These are phyloP conservation scores for Tuber magnatum DNA, from an alignment of 495 filamentous ascomycete genomes.

Conservation along the genomic window DNA sequence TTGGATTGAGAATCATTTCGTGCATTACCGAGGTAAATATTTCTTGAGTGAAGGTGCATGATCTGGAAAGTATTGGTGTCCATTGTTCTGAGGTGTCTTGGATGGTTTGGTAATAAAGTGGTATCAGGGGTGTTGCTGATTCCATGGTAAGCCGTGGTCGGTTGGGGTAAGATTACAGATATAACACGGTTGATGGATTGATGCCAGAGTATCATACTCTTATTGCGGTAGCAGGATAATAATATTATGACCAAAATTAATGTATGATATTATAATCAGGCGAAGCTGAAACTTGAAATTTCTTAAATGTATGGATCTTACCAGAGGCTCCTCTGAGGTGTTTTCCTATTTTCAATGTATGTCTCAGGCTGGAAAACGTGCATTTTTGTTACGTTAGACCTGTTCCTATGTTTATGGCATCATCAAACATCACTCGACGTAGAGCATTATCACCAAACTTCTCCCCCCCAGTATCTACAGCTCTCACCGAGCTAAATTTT, in stretches of 20 bases:
- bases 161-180: not conserved
- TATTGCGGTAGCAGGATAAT: no score
- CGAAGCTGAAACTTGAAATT: not conserved
- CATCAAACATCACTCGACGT: not conserved
- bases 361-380: not conserved
- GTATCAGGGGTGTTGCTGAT: not conserved
- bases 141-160: not conserved
- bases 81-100: conserved; percentile 39
- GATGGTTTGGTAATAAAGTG: not conserved
- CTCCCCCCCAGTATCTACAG: not conserved
- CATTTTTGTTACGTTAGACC: not conserved
- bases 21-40: conserved; percentile 59
- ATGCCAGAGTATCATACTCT: not conserved
- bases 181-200: not conserved
- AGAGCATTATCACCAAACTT: not conserved
- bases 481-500: not conserved
- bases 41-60: conserved; percentile 53
- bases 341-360: not conserved
- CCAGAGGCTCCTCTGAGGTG: not conserved
- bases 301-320: not conserved
- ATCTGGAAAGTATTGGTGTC: conserved; percentile 49
- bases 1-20: conserved; percentile 75
- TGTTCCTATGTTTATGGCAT: not conserved
- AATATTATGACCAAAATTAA: not conserved
- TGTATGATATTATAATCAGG: no score